Evolutionary conservation across 2,329 filamentous ascomycete genomes (phyloP).

Genomic region (Diaporthe ampelina): DNA sequence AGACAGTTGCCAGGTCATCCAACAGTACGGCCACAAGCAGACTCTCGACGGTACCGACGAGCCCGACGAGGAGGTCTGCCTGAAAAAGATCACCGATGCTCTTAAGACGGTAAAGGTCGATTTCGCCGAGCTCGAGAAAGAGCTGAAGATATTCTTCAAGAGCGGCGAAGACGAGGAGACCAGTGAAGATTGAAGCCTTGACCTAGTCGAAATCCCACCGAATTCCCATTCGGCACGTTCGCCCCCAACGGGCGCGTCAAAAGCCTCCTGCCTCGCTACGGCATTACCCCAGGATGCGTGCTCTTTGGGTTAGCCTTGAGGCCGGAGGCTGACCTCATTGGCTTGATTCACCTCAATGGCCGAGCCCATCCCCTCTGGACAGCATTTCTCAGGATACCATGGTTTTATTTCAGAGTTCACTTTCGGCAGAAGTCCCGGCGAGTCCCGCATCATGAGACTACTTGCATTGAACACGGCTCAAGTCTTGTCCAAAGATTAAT

Average conservation of each 20-base stretch:
- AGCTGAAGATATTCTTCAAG: conserved; percentile 78
- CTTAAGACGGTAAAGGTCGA: conserved; percentile 81
- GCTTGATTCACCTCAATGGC: not conserved
- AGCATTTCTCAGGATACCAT: conserved; percentile 37
- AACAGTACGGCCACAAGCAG: conserved; percentile 88
- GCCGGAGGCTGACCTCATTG: conserved; percentile 4
- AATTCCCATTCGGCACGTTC: not conserved
- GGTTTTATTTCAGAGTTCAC: conserved; percentile 25
- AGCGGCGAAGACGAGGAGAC: conserved; percentile 45
- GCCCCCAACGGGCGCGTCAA: not conserved
- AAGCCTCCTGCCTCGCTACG: not conserved
- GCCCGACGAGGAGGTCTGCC: conserved; percentile 75
- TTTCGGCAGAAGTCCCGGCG: conserved; percentile 18
- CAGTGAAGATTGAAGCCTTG: conserved; percentile 24
- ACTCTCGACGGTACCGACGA: conserved; percentile 81
- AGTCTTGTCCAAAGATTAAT: conserved; percentile 22
- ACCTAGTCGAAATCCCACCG: not conserved
- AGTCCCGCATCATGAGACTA: not conserved
- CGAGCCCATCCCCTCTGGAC: conserved; percentile 13
- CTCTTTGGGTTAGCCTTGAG: conserved; percentile 17
- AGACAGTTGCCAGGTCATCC: conserved; percentile 96
- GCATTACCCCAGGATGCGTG: conserved; percentile 2
- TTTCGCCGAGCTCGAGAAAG: conserved; percentile 79
- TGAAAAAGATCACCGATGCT: conserved; percentile 78
- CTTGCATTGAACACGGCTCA: conserved; percentile 8